phyloP scores from a whole-genome alignment of 2,329 filamentous ascomycete species.

The Aspergillus texensis region DNA sequence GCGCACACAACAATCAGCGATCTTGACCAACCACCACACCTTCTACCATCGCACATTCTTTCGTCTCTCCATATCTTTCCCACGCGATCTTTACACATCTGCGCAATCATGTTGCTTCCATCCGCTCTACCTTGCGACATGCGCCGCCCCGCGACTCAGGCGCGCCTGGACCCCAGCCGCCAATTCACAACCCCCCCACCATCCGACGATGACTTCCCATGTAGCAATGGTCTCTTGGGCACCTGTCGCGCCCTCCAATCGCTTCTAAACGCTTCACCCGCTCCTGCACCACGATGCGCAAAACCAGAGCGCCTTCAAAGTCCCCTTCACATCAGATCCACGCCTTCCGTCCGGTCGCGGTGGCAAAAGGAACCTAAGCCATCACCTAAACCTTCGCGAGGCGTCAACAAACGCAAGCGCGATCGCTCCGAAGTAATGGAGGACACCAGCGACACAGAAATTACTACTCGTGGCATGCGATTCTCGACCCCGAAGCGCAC shows the following conservation, averaged over 20 bases:
- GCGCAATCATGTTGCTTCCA: slow-evolving; percentile 46
- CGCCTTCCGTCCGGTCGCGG: slow-evolving; percentile 33
- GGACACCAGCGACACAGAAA: slow-evolving; percentile 17
- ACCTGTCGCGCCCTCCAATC: slow-evolving; percentile 48
- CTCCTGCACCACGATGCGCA: slow-evolving; percentile 37
- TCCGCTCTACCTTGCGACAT: slow-evolving; percentile 50
- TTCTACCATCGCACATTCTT: slow-evolving; percentile 12
- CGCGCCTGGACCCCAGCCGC: slow-evolving; percentile 39
- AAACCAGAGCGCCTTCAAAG: slow-evolving; percentile 45
- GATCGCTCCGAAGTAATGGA: slow-evolving; percentile 32
- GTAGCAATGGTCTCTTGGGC: slow-evolving; percentile 42
- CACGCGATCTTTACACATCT: neutral
- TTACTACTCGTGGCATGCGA: slow-evolving; percentile 21
- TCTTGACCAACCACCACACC: slow-evolving; percentile 8
- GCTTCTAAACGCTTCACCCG: slow-evolving; percentile 44
- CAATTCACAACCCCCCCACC: slow-evolving; percentile 44
- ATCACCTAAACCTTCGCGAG: slow-evolving; percentile 29
- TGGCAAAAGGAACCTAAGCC: slow-evolving; percentile 21
- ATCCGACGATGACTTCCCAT: slow-evolving; percentile 36
- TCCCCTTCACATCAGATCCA: slow-evolving; percentile 36
- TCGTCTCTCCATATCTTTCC: neutral
- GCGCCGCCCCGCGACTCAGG: slow-evolving; percentile 34
- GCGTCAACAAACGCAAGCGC: slow-evolving; percentile 45
- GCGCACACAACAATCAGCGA: slow-evolving; percentile 17
- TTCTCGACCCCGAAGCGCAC: slow-evolving; percentile 51